These are phyloP conservation scores for Drechslerella coelobrocha DNA, from an alignment of 2,329 filamentous ascomycete genomes.

Conservation along the genomic window DNA sequence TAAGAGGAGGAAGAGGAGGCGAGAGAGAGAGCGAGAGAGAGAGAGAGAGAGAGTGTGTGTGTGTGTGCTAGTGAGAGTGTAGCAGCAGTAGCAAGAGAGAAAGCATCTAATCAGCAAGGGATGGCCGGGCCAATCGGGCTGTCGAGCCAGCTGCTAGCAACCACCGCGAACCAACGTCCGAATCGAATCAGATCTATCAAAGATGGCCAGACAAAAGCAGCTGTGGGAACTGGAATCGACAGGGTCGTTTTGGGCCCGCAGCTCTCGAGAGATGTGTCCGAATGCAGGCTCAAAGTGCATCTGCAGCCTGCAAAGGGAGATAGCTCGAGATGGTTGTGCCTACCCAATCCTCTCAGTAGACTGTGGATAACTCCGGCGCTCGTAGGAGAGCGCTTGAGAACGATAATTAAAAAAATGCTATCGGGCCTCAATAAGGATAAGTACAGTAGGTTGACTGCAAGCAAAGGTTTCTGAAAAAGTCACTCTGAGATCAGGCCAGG, in stretches of 20 bases:
- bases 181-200: not conserved
- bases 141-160: not conserved
- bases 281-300: constrained; percentile 42
- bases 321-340: constrained; percentile 28
- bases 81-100: not conserved
- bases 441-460: too few species aligned
- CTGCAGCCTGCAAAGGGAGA: constrained; percentile 10
- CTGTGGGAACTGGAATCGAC: not conserved
- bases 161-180: not conserved
- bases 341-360: constrained; percentile 16
- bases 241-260: not conserved
- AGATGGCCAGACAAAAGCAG: not conserved
- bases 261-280: constrained; percentile 22
- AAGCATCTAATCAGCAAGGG: constrained; percentile 19
- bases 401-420: not conserved
- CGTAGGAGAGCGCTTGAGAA: constrained; percentile 18
- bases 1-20: constrained; percentile 55
- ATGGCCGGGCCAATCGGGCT: constrained; percentile 5
- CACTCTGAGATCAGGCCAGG: too few species aligned
- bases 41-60: constrained; percentile 27
- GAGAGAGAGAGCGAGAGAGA: constrained; percentile 7
- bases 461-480: too few species aligned
- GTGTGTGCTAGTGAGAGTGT: constrained; percentile 28
- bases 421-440: not conserved
- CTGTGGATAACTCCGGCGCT: constrained; percentile 31